Base-by-base conservation (phyloP, 768 basidiomycete genomes). In the Leccinum sublutescens region DNA sequence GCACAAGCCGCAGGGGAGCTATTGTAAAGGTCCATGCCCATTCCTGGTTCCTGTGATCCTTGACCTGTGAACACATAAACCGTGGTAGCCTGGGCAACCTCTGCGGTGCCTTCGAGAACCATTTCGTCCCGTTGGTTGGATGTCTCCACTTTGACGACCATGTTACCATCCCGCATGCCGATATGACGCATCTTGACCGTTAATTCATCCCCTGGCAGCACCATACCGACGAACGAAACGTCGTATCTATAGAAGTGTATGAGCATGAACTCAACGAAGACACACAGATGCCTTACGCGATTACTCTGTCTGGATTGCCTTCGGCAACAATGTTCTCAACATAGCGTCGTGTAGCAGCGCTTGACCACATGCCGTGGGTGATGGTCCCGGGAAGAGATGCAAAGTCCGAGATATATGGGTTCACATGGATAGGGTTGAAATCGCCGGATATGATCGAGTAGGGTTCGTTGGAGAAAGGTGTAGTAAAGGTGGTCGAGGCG, bases 1-100 rank as follows among this genome's bases (percentile, higher is more conserved):
- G 93, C 89, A 62, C 91, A 91, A 56, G 97, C 97, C 19, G 95
- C 94, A 48, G 94, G 89, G 5, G 95, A 98, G 63, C 75, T 84
- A 71, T 85, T 89, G 82, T 98, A 99, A 2, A 99, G 84, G 64
- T 98, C 95, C 95, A 99, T 98, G 19, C 97, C 97, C 97, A 99
- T 98, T 19, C 96, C 94, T 50, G 88, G 87, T 75, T 98, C 96
- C 72, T 98, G 96, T 6, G 95, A 98, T 56, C 96, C 96, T 72
- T 98, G 96, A 31, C 96, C 96, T 43, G 96, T 98, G 81, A 98
- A 98, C 65, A 97, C 94, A 65, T 98, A 98, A 34, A 92, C 93
- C 5, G 95, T 96, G 17, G 85, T 82, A 2, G 95, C 88, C 72
- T 99, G 97, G 3, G 86, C 86, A 61, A 98, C 94, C 73, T 98